A percentile compares a stretch with the other conserved stretches of the same genome.
These are phyloP conservation scores for Venturia oleaginea DNA, from an alignment of 2,329 filamentous ascomycete species.

Conservation along the genomic window DNA sequence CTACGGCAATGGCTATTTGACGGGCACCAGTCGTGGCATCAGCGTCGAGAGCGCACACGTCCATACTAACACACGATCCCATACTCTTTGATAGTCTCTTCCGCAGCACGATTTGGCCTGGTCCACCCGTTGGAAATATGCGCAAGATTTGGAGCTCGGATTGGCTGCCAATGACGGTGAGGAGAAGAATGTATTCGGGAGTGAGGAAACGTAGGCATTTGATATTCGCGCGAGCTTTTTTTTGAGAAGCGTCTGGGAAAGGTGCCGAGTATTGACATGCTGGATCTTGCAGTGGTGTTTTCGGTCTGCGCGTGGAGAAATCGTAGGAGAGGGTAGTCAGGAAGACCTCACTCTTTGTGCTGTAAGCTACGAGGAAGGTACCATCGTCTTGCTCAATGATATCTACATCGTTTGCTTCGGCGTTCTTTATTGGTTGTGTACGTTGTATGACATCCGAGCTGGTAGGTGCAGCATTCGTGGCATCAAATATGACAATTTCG, in stretches of 20 bases:
- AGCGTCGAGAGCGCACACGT: slow-evolving; percentile 59
- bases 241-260: slow-evolving; percentile 25
- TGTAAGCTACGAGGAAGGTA: slow-evolving; percentile 67
- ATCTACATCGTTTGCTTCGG: slow-evolving; percentile 62
- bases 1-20: slow-evolving; percentile 73
- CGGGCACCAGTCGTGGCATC: slow-evolving; percentile 50
- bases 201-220: slow-evolving; percentile 48
- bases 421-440: slow-evolving; percentile 40
- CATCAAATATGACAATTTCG: slow-evolving; percentile 74
- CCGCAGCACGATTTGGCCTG: slow-evolving; percentile 39
- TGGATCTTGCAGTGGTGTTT: slow-evolving; percentile 33
- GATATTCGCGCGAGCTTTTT: slow-evolving; percentile 40
- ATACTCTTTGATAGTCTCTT: slow-evolving; percentile 58
- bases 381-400: slow-evolving; percentile 53
- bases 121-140: slow-evolving; percentile 51
- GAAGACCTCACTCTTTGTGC: slow-evolving; percentile 66
- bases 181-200: slow-evolving; percentile 42
- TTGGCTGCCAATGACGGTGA: slow-evolving; percentile 47
- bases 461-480: slow-evolving; percentile 45
- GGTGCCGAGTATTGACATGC: slow-evolving; percentile 36
- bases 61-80: slow-evolving; percentile 67
- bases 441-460: slow-evolving; percentile 44
- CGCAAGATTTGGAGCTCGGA: slow-evolving; percentile 47
- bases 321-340: slow-evolving; percentile 50
- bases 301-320: slow-evolving; percentile 31